Base-by-base conservation (phyloP, 305 asterid genomes). In the Plantago lanceolata region DNA sequence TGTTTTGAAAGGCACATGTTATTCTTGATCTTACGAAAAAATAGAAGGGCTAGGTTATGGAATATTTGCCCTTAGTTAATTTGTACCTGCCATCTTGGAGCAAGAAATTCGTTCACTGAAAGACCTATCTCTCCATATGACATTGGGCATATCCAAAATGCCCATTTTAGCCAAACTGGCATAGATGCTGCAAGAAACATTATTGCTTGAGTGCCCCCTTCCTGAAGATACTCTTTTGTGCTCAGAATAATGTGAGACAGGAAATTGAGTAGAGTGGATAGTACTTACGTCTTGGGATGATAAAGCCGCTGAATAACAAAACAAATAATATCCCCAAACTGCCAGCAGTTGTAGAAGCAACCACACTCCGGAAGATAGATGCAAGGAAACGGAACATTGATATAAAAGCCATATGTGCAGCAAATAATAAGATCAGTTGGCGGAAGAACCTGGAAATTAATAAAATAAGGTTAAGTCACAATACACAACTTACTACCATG, bases 61-160 rank as follows among this genome's bases (percentile, higher is more conserved):
- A 40, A 40, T 40, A 12, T 3, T 40, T 40, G 16, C 15, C 15
- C 47, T 29, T 29, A 19, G 15, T 29, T 29, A 19, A n/a, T 28
- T 19, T 19, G 19, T 56, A 56, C 69, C 66, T 69, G 70, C 83
- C 83, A 78, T 17, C 80, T 48, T 56, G 76, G 78, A 37, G 80
- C 65, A 59, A 66, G 78, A 64, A 78, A 75, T 37, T 78, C 85
- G 65, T 80, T 76, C 16, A 67, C 9, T 16, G 82, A 7, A 58
- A 80, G 48, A 1, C 80, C 85, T 55, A 79, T 68, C 66, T 80
- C 80, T 3, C 76, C 82, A 47, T 80, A 80, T n/a, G 85, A 48
- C 53, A 71, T 18, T 4, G 82, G 85, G 19, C 68, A 76, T 35
- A 60, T 31, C 85, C 85, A 80, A 68, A 76, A 76, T n/a, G 54